Conservation (phyloP, 345 rosid genomes). For the Rhodamnia argentea region DNA sequence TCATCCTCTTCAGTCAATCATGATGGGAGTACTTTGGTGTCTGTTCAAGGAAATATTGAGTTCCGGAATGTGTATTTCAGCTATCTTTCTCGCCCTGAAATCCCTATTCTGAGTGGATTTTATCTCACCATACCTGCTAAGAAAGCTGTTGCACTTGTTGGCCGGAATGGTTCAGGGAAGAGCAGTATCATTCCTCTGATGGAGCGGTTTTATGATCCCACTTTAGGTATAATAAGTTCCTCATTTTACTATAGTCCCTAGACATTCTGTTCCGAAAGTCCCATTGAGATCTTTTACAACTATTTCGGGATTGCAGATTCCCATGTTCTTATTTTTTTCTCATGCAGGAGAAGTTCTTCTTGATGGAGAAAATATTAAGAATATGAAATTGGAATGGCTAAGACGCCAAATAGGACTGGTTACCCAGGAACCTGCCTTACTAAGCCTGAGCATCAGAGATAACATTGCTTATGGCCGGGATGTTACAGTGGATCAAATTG, state of each 20-base stretch:
- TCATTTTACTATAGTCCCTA: not conserved
- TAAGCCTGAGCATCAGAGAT: conserved; percentile 80
- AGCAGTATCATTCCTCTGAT: conserved; percentile 98
- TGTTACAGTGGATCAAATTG: conserved; percentile 75
- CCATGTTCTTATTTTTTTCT: conserved; percentile 2
- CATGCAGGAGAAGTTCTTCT: conserved; percentile 95
- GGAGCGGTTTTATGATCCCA: conserved; percentile 99
- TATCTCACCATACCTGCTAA: conserved; percentile 96
- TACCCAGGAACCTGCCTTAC: conserved; percentile 95
- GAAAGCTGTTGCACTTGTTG: conserved; percentile 97
- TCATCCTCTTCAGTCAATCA: conserved; percentile 69
- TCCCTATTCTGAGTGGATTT: conserved; percentile 95
- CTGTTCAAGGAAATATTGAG: conserved; percentile 91
- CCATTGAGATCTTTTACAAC: conserved; percentile 1
- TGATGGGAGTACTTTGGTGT: conserved; percentile 50
- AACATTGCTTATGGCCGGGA: conserved; percentile 89
- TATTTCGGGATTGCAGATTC: conserved; percentile 2
- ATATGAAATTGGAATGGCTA: conserved; percentile 81
- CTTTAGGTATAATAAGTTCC: conserved; percentile 55
- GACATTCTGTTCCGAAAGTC: not conserved
- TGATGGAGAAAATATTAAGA: conserved; percentile 94
- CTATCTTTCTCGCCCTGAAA: conserved; percentile 97
- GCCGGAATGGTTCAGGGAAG: conserved; percentile 99
- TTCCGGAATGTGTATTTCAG: conserved; percentile 97
- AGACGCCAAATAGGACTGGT: conserved; percentile 96